Base-by-base conservation (phyloP, 768 basidiomycete species). In the Pulveroboletus sp. region DNA sequence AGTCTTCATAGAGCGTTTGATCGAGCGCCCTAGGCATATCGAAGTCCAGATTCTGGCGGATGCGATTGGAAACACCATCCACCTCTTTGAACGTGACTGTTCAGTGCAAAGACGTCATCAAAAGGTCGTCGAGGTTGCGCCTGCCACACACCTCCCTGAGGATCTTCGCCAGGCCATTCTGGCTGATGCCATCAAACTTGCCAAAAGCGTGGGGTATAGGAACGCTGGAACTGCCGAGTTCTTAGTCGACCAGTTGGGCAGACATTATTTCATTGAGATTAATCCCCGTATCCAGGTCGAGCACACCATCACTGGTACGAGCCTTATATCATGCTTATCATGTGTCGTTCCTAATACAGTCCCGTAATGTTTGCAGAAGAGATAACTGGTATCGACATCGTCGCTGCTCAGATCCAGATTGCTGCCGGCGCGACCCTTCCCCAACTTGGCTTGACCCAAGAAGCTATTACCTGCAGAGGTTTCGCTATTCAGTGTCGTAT, bases 231-330 rank as follows among this genome's bases (percentile, higher is more conserved):
- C 96, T 35, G 93, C 92, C 24, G 96, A 99, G 73, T 99, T 98
- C 77, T 76, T 99, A 70, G 93, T 98, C 55, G 96, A 98, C 71
- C 89, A 93, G 66, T 82, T 88, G 77, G 93, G 91, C 60, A 80
- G 93, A 59, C 93, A 96, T 71, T 98, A 98, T 73, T 98, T 99
- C 74, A 98, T 99, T 64, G 96, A 99, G 72, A 97, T 99, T 61
- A 97, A 97, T 71, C 93, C 96, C 28, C 93, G 96, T 73, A 97
- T 99, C 62, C 96, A 99, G 71, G 96, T 99, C 71, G 96, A 98
- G 67, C 96, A 98, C 71, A 98, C 96, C 49, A 97, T 98, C 68
- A 97, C 96, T 53, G 93, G 93, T 91, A 57, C 46, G 73, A 67
- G 36, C 49, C 15, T 30, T 31, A n/a, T 28, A 11, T 2, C 49